phyloP scores from a whole-genome alignment of 2,329 filamentous ascomycete genomes.

The Colletotrichum viniferum region DNA sequence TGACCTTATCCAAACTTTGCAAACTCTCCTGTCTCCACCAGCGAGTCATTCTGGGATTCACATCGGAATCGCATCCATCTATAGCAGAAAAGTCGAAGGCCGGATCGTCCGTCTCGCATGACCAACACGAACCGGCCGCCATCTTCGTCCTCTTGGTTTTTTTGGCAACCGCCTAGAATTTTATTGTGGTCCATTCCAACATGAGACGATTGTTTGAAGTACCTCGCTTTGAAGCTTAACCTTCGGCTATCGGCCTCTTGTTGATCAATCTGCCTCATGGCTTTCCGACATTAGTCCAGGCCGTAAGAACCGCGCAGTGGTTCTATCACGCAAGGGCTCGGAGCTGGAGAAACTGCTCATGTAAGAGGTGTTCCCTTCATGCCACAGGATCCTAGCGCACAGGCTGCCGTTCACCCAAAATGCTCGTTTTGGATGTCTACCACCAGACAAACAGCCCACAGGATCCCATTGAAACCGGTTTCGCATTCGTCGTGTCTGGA shows the following conservation, averaged over 20 bases:
- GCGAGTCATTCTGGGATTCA: conserved; percentile 2
- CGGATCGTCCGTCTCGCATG: conserved; percentile 8
- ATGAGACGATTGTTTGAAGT: conserved; percentile 10
- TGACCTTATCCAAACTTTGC: conserved; percentile 19
- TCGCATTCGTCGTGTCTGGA: conserved; percentile 15
- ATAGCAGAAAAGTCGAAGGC: background rate
- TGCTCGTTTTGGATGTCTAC: conserved; percentile 17
- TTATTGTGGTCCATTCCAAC: background rate
- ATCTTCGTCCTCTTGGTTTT: background rate
- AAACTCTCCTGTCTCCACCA: background rate
- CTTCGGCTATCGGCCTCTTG: conserved; percentile 7
- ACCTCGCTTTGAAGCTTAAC: conserved; percentile 8
- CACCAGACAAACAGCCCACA: conserved; percentile 5
- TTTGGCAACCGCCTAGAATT: conserved; percentile 7
- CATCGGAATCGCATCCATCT: conserved; percentile 4
- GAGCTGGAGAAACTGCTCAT: conserved; percentile 6
- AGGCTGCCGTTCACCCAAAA: conserved; percentile 16
- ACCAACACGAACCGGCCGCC: conserved; percentile 3
- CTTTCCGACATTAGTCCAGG: background rate
- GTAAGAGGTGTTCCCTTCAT: conserved; percentile 7
- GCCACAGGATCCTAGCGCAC: conserved; percentile 11
- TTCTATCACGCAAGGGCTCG: background rate
- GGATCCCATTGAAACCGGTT: conserved; percentile 19
- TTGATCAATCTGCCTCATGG: background rate
- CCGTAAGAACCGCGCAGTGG: background rate